Evolutionary conservation across 2,329 filamentous ascomycete species (phyloP).

Genomic region (Mycosphaerella arachidis): DNA sequence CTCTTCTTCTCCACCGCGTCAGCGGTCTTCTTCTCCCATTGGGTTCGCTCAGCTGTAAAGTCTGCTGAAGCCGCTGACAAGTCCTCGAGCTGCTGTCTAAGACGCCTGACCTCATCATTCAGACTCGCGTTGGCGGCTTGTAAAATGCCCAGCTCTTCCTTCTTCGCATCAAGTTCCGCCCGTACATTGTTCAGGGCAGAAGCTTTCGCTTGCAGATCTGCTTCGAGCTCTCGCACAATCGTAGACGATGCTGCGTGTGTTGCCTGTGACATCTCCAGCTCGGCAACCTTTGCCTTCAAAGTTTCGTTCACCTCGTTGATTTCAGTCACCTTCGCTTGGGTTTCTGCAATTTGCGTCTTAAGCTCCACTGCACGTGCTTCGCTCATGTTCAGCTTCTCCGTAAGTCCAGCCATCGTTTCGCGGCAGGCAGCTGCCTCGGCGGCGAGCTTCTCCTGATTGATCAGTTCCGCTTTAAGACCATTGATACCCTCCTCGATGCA

Average conservation of each 20-base stretch:
- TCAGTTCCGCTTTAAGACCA: constrained; percentile 18
- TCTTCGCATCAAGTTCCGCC: neutral
- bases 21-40: neutral
- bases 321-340: neutral
- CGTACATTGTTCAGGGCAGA: neutral
- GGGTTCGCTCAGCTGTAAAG: neutral
- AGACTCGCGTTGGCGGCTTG: neutral
- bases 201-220: constrained; percentile 2
- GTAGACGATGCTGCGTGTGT: neutral
- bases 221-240: constrained; percentile 1
- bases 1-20: neutral
- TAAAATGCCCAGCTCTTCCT: neutral
- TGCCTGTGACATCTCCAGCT: constrained; percentile 6
- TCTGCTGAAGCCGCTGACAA: neutral
- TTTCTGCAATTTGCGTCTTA: neutral
- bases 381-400: constrained; percentile 14
- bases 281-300: neutral
- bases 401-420: constrained; percentile 15
- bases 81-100: neutral
- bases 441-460: constrained; percentile 16
- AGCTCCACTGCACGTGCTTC: neutral
- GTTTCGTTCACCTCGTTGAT: neutral
- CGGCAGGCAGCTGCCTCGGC: constrained; percentile 13
- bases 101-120: neutral
- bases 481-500: constrained; percentile 18